Evolutionary conservation across 2,329 filamentous ascomycete species (phyloP).

Genomic region (Westerdykella sp.): DNA sequence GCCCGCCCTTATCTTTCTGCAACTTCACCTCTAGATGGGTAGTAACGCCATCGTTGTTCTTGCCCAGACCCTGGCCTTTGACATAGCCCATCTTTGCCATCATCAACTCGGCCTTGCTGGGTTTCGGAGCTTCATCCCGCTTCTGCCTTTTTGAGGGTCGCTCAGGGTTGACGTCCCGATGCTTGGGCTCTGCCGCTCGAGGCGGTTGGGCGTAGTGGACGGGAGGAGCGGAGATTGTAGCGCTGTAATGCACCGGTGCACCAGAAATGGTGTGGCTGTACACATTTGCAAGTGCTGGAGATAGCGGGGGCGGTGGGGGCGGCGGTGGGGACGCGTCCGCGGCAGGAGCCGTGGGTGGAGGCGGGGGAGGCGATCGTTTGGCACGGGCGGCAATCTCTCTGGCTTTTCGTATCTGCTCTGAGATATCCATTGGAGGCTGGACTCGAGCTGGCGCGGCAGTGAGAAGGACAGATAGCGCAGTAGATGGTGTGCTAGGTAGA

Average conservation of each 20-base stretch:
- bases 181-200: slow-evolving; percentile 44
- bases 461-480: slow-evolving; percentile 7
- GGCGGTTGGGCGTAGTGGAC: slow-evolving; percentile 62
- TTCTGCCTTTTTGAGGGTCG: slow-evolving; percentile 39
- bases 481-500: background rate
- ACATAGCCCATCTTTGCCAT: slow-evolving; percentile 94
- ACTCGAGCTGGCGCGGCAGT: slow-evolving; percentile 7
- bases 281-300: background rate
- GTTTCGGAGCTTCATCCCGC: slow-evolving; percentile 29
- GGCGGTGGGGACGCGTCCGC: slow-evolving; percentile 55
- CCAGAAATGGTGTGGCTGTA: slow-evolving; percentile 8
- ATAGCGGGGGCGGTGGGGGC: slow-evolving; percentile 37
- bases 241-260: slow-evolving; percentile 17
- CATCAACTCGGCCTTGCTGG: slow-evolving; percentile 75
- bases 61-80: slow-evolving; percentile 80
- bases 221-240: slow-evolving; percentile 69
- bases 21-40: slow-evolving; percentile 66
- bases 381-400: slow-evolving; percentile 8
- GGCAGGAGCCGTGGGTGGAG: slow-evolving; percentile 42
- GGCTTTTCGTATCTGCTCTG: background rate
- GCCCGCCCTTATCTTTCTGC: slow-evolving; percentile 15
- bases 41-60: slow-evolving; percentile 72
- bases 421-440: background rate
- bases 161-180: slow-evolving; percentile 33
- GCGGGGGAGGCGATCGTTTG: slow-evolving; percentile 33